These are phyloP conservation scores for Discostella stelligeroides DNA, from an alignment of 108 stramenopile genomes.

Conservation along the genomic window DNA sequence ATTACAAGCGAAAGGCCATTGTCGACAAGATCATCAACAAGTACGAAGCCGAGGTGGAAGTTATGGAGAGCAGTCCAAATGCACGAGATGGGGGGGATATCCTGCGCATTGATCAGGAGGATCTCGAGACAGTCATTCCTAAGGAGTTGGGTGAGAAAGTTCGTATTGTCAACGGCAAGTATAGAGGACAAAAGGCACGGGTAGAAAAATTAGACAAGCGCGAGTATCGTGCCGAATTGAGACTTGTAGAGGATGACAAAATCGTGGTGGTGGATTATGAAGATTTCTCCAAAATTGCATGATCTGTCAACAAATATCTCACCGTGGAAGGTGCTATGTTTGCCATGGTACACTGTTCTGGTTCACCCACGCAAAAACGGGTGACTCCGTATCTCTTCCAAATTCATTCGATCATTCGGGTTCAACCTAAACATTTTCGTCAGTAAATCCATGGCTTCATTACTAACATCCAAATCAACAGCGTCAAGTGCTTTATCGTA, in stretches of 20 bases:
- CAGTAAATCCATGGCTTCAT: conserved; percentile 48
- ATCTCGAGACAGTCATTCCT: conserved; percentile 89
- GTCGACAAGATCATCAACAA: conserved; percentile 72
- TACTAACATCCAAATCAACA: conserved; percentile 29
- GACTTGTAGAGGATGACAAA: conserved; percentile 53
- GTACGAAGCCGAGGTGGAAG: conserved; percentile 69
- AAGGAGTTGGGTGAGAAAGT: conserved; percentile 67
- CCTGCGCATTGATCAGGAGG: conserved; percentile 79
- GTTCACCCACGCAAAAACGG: no score
- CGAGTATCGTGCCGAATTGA: conserved; percentile 53
- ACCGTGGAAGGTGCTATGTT: no score
- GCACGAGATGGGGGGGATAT: conserved; percentile 63
- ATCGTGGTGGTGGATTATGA: conserved; percentile 56
- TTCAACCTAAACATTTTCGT: conserved; percentile 39
- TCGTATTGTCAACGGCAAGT: conserved; percentile 70
- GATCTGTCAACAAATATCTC: neutral
- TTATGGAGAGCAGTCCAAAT: conserved; percentile 51
- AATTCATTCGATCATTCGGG: conserved; percentile 41
- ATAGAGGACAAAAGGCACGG: conserved; percentile 66
- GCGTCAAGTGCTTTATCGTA: conserved; percentile 27
- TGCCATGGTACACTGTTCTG: no score
- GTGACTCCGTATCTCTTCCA: conserved; percentile 43
- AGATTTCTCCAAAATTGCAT: conserved; percentile 55
- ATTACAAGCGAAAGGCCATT: conserved; percentile 84
- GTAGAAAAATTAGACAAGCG: conserved; percentile 58